phyloP scores from a whole-genome alignment of 2,329 filamentous ascomycete genomes.

The Phaeosphaeria sp. region DNA sequence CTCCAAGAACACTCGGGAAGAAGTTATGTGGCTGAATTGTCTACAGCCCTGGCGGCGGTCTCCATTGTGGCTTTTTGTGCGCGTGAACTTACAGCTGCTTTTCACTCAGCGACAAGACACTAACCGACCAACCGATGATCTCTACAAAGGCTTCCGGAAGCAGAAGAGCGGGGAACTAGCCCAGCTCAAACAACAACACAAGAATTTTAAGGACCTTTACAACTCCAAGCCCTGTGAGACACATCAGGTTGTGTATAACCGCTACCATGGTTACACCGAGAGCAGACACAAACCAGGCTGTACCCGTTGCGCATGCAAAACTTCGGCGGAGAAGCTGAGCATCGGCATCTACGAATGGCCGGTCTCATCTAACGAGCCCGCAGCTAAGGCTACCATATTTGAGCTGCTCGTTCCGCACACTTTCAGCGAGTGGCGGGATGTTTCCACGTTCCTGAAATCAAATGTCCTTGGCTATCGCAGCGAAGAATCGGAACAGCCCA shows the following conservation, averaged over 20 bases:
- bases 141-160: too few species aligned
- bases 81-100: too few species aligned
- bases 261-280: slow-evolving; percentile 6
- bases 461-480: slow-evolving; percentile 45
- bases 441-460: slow-evolving; percentile 52
- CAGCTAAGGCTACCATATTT: slow-evolving; percentile 59
- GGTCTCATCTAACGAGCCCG: slow-evolving; percentile 44
- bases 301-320: slow-evolving; percentile 38
- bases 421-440: slow-evolving; percentile 60
- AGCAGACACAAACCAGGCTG: slow-evolving; percentile 20
- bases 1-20: too few species aligned
- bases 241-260: slow-evolving; percentile 4
- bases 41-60: too few species aligned
- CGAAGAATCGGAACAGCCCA: not conserved
- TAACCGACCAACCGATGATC: too few species aligned
- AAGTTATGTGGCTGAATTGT: too few species aligned
- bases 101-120: too few species aligned
- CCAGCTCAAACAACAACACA: too few species aligned
- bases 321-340: slow-evolving; percentile 45
- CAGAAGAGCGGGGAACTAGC: too few species aligned
- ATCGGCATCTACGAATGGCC: slow-evolving; percentile 66
- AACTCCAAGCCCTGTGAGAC: slow-evolving; percentile 17
- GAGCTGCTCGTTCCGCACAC: slow-evolving; percentile 55
- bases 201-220: too few species aligned
- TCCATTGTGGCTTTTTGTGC: too few species aligned